Base-by-base conservation (phyloP, 2,329 filamentous ascomycete species). In the Aspergillus sp. region DNA sequence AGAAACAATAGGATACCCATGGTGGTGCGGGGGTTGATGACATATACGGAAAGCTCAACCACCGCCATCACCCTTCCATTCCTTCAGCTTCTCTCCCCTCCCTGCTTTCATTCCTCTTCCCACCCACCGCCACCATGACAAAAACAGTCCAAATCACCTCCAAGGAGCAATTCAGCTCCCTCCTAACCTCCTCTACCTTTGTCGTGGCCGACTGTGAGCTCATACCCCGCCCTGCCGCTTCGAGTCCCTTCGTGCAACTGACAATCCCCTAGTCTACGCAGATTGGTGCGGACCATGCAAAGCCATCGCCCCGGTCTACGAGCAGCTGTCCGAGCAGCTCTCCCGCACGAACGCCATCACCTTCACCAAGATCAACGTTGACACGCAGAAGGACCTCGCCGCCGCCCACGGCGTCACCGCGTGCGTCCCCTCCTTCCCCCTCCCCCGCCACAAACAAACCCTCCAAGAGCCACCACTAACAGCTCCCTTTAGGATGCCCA, bases 141-240 rank as follows among this genome's bases (percentile, higher is more conserved):
- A 63, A 68, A 57, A 69, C 71, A 49, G 64, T 78, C 49, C 64
- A 76, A 11, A 86, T 93, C 62, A 76, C 77, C 55, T 92, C 88
- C 1, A 73, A 81, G 13, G 77, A 78, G 64, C 85, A 93, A 67
- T 87, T 95, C 64, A 81, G 79, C 63, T 74, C 76, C 29, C 74
- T 94, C 55, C 80, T 96, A 56, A 81, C 82, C 56, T 84, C 81
- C 50, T 91, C 89, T 31, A 84, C 83, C 60, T 84, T 96, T 54
- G 89, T 97, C 40, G 87, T 97, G 50, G 86, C 88, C 66, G 89
- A 96, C 76, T 97, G 91, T 96, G 78, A 82, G 89, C 80, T 55
- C 51, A 49, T 34, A 25, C 46, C 25, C 21, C 45, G 38, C 52
- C 34, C 50, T 16, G 47, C 56, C 49, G 34, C 34, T n/a, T 38